Evolutionary conservation across 2,329 filamentous ascomycete genomes (phyloP).

Genomic region (Fusarium agapanthi): DNA sequence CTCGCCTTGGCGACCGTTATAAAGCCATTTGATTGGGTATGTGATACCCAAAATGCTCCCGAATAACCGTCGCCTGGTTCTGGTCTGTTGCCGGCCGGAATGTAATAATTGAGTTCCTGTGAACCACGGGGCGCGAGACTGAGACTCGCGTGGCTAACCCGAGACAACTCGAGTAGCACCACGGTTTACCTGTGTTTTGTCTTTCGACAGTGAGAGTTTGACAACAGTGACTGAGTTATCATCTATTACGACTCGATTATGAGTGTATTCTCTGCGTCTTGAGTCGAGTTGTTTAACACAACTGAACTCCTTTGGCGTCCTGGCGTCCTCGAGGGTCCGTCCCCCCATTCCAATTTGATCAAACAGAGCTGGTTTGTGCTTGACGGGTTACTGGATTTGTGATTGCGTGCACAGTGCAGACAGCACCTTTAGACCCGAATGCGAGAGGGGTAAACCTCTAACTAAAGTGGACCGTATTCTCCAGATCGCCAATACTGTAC

Average conservation of each 20-base stretch:
- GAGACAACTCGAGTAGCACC: conserved; percentile 22
- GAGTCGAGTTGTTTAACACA: not conserved
- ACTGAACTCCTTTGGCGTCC: not conserved
- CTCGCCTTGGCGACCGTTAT: conserved; percentile 3
- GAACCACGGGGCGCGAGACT: conserved; percentile 3
- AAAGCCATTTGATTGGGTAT: not conserved
- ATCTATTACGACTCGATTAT: not conserved
- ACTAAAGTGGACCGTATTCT: not conserved
- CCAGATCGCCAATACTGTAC: conserved; percentile 7
- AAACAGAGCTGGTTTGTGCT: conserved; percentile 6
- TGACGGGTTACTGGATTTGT: not conserved
- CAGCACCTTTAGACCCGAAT: not conserved
- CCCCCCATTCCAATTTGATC: not conserved
- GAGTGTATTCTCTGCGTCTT: not conserved
- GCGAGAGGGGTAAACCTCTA: not conserved
- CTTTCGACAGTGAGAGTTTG: not conserved
- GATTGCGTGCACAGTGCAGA: conserved; percentile 3
- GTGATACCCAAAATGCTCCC: not conserved
- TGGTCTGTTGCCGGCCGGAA: conserved; percentile 3
- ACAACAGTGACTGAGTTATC: not conserved
- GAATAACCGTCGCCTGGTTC: conserved; percentile 2
- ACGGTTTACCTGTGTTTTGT: conserved; percentile 2
- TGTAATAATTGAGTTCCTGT: conserved; percentile 2
- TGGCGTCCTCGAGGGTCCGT: not conserved
- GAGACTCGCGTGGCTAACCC: conserved; percentile 33